Evolutionary conservation across 768 basidiomycete species (phyloP).

Genomic region (Chlorophyllum brunneum): DNA sequence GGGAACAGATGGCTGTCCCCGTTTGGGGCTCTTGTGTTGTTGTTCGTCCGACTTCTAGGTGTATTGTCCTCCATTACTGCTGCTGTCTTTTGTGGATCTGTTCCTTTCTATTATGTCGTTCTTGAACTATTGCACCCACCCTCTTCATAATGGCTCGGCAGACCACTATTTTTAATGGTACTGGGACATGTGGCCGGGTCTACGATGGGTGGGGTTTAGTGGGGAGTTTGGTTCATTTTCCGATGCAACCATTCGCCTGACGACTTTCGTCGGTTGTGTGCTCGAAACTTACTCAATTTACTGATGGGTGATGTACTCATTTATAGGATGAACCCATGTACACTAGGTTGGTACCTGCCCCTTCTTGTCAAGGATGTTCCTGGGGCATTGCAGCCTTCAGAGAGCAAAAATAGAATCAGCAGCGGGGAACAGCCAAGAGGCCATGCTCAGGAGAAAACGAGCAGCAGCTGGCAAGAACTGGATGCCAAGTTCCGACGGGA

Average conservation of each 20-base stretch:
- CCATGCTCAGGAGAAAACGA: constrained; percentile 19
- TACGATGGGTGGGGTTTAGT: constrained; percentile 11
- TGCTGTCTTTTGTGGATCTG: not conserved
- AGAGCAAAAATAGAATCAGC: constrained; percentile 18
- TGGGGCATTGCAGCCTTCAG: constrained; percentile 64
- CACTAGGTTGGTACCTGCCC: constrained; percentile 93
- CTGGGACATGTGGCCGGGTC: constrained; percentile 13
- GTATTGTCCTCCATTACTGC: not conserved
- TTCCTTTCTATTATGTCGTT: not conserved
- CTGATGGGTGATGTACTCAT: constrained; percentile 13
- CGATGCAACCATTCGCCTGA: not conserved
- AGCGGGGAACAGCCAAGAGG: not conserved
- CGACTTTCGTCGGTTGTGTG: not conserved
- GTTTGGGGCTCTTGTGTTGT: constrained; percentile 10
- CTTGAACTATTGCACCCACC: not conserved
- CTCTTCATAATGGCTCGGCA: constrained; percentile 2
- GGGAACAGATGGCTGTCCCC: constrained; percentile 9
- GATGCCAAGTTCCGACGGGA: constrained; percentile 86
- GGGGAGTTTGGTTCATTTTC: constrained; percentile 8
- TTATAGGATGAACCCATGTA: constrained; percentile 89
- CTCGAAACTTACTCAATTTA: not conserved
- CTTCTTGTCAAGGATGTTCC: constrained; percentile 68
- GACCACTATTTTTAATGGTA: constrained; percentile 8
- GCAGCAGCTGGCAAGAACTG: constrained; percentile 62
- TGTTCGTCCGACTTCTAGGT: constrained; percentile 1